Base-by-base conservation (phyloP, 495 filamentous ascomycete species). In the Penicillium atrosanguineum region DNA sequence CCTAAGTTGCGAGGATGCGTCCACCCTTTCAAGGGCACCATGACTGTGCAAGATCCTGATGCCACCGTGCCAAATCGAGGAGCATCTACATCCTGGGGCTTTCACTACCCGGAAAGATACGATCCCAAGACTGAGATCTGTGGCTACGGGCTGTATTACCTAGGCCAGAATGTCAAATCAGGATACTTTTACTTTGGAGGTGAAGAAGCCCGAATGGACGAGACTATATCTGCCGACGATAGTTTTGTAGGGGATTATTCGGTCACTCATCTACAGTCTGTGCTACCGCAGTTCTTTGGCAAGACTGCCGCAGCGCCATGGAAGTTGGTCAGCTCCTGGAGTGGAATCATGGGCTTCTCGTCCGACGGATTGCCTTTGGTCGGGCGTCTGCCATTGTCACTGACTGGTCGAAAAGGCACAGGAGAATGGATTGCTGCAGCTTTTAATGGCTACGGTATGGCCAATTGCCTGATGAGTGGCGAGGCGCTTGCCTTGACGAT, bases 361-460 rank as follows among this genome's bases (percentile, higher is more conserved):
- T 69, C 83, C 1, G 90, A 94, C 63, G 74, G 78, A 0, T 61
- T 81, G 26, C 87, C 90, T 0, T 85, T 85, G 73, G 85, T 95
- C 1, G 90, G 90, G 0, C 60, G 65, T 3, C 77, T 94, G n/a
- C 82, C 84, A 0, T 65, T 72, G 15, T 56, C 70, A 0, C 51
- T 79, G n/a, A 69, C 65, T 56, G 75, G 38, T 53, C 72, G 56
- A 64, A 69, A 37, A 58, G 74, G 56, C 36, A 55, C 50, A 40
- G 69, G 71, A 14, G 71, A 75, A 42, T 88, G 74, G 72, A 65
- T 89, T 34, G 75, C 80, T 40, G 87, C 78, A 1, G 86, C 79
- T 15, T 89, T 84, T 59, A 86, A 83, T 55, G 90, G 89, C 0
- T 89, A 93, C 69, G 89, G 90, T 0, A 93, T 95, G 90, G 87